A percentile compares a stretch with the other conserved stretches of the same genome.
Evolutionary conservation across 768 basidiomycete species (phyloP).

Genomic region (Harrya chromipes): DNA sequence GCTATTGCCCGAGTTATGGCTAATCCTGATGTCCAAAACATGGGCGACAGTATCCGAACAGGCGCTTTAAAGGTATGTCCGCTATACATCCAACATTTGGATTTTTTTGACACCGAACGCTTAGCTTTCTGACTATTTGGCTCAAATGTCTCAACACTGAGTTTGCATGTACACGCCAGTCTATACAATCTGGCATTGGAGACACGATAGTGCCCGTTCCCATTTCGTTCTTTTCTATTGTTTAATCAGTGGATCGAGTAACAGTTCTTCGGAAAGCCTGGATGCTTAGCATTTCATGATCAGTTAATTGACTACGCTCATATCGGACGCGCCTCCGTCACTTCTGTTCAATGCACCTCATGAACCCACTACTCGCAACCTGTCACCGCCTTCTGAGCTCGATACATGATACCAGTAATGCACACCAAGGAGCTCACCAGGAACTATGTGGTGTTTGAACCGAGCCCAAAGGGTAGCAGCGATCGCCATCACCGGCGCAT

Average conservation of each 20-base stretch:
- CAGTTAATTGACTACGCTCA: neutral
- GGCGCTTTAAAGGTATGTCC: constrained; percentile 77
- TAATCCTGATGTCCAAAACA: constrained; percentile 86
- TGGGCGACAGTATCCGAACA: constrained; percentile 71
- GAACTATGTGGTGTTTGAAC: no score
- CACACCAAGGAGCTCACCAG: no score
- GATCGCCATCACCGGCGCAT: no score
- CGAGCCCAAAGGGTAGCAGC: no score
- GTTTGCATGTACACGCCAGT: neutral
- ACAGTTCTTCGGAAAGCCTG: neutral
- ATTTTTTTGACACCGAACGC: constrained; percentile 1
- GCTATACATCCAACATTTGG: neutral
- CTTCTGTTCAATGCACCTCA: no score
- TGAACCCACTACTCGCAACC: no score
- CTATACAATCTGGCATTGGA: constrained; percentile 1
- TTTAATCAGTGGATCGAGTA: constrained; percentile 16
- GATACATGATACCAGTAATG: no score
- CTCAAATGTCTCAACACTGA: constrained; percentile 58
- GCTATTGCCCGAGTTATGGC: constrained; percentile 69
- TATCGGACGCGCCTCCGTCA: neutral
- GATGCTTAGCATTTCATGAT: constrained; percentile 4
- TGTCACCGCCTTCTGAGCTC: no score
- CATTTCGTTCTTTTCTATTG: constrained; percentile 4
- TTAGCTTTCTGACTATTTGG: constrained; percentile 64
- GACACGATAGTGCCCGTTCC: constrained; percentile 1